phyloP scores from a whole-genome alignment of 2,329 filamentous ascomycete genomes.

The Monilinia fructigena region DNA sequence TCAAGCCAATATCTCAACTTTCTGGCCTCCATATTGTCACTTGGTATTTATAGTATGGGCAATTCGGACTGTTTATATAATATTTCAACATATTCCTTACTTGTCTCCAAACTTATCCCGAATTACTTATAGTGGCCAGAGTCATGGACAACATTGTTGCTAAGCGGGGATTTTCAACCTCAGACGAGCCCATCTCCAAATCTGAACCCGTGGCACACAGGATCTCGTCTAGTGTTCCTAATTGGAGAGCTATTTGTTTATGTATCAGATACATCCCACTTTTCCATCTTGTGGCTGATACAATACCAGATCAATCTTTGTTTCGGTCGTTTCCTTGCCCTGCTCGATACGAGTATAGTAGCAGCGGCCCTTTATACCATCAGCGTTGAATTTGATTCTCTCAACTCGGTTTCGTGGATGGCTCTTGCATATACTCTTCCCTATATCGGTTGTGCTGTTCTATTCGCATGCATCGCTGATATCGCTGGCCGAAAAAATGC shows the following conservation, averaged over 20 bases:
- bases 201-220: background rate
- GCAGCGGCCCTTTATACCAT: slow-evolving; percentile 58
- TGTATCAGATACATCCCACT: background rate
- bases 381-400: slow-evolving; percentile 49
- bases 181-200: background rate
- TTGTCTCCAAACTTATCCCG: background rate
- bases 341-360: slow-evolving; percentile 60
- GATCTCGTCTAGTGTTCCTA: background rate
- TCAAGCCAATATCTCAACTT: no score
- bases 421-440: slow-evolving; percentile 52
- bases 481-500: slow-evolving; percentile 23
- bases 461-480: slow-evolving; percentile 51
- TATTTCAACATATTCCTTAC: background rate
- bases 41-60: background rate
- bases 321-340: slow-evolving; percentile 56
- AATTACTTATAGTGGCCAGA: background rate
- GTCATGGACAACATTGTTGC: no score
- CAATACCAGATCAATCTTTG: slow-evolving; percentile 43
- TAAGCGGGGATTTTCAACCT: background rate
- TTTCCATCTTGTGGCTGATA: background rate
- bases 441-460: slow-evolving; percentile 50
- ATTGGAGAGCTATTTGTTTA: background rate
- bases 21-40: no score
- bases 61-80: background rate
- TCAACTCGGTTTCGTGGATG: slow-evolving; percentile 52